A percentile compares a stretch with the other conserved stretches of the same genome.
phyloP scores from a whole-genome alignment of 352 stramenopile species.

The Plasmopara muralis region DNA sequence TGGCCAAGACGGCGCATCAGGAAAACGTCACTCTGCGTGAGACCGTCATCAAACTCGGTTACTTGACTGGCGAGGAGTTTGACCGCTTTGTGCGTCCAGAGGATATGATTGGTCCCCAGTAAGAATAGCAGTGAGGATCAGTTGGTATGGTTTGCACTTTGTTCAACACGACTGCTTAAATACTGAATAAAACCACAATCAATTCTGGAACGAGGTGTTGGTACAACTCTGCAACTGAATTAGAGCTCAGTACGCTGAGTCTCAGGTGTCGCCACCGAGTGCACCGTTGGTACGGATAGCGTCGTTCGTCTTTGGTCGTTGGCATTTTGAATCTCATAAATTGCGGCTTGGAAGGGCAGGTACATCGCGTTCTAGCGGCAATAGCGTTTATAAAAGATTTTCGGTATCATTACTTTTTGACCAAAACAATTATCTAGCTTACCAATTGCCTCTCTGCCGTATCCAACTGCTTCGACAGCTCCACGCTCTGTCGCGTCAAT shows the following conservation, averaged over 20 bases:
- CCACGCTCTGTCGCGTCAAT: conserved; percentile 41
- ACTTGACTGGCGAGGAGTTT: conserved; percentile 93
- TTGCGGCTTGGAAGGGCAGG: conserved; percentile 45
- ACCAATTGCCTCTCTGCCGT: conserved; percentile 47
- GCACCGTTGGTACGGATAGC: conserved; percentile 12
- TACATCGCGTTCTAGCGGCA: conserved; percentile 40
- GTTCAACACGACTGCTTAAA: too few relatives aligned
- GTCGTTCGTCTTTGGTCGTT: conserved; percentile 13
- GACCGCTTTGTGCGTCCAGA: conserved; percentile 93
- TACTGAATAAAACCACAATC: too few relatives aligned
- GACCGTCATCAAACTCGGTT: conserved; percentile 82
- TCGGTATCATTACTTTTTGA: background rate
- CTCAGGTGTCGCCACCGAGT: conserved; percentile 12
- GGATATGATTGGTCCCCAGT: conserved; percentile 92
- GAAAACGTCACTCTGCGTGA: conserved; percentile 91
- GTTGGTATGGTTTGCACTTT: background rate
- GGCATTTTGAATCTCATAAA: conserved; percentile 49
- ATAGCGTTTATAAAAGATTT: conserved; percentile 1
- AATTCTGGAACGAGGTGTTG: background rate
- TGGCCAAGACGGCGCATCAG: conserved; percentile 95
- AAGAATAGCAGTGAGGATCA: conserved; percentile 11
- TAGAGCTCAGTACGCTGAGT: conserved; percentile 25
- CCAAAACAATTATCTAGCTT: conserved; percentile 2
- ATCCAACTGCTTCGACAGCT: conserved; percentile 39
- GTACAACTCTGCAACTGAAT: conserved; percentile 1